Evolutionary conservation across 768 basidiomycete species (phyloP).

Genomic region (Kwoniella shandongensis): DNA sequence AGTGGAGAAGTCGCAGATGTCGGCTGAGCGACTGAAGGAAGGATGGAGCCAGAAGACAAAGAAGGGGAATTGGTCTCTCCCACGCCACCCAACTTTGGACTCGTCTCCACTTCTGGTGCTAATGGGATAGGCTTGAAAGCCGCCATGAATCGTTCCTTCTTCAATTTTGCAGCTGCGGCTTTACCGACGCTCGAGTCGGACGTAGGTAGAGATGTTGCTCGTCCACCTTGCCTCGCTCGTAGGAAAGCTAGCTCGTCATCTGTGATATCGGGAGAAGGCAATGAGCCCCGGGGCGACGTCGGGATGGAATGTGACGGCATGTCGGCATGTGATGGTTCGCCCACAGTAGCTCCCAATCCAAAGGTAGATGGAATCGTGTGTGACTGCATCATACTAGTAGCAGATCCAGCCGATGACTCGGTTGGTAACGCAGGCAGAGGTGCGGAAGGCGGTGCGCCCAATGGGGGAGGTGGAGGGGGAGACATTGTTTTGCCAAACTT

Average conservation of each 20-base stretch:
- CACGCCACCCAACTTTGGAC: constrained; percentile 5
- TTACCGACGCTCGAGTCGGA: background rate
- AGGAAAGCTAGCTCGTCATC: constrained; percentile 6
- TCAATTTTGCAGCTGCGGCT: constrained; percentile 2
- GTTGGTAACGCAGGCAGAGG: constrained; percentile 3
- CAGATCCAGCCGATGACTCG: no score
- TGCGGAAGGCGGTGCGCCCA: constrained; percentile 1
- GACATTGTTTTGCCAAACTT: background rate
- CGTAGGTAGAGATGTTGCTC: background rate
- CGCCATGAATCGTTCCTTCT: constrained; percentile 8
- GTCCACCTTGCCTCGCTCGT: background rate
- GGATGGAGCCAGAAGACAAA: no score
- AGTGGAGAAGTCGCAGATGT: no score
- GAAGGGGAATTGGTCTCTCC: no score
- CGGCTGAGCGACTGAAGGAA: no score
- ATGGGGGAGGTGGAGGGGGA: constrained; percentile 3
- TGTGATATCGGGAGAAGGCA: background rate
- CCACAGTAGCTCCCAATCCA: no score
- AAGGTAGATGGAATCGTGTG: no score
- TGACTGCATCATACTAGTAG: no score
- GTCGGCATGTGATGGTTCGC: background rate
- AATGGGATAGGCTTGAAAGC: constrained; percentile 17
- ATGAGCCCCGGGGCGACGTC: background rate
- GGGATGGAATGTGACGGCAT: background rate
- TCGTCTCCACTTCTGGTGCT: constrained; percentile 17